These are phyloP conservation scores for Anacardium occidentale DNA, from an alignment of 345 rosid genomes.

Conservation along the genomic window DNA sequence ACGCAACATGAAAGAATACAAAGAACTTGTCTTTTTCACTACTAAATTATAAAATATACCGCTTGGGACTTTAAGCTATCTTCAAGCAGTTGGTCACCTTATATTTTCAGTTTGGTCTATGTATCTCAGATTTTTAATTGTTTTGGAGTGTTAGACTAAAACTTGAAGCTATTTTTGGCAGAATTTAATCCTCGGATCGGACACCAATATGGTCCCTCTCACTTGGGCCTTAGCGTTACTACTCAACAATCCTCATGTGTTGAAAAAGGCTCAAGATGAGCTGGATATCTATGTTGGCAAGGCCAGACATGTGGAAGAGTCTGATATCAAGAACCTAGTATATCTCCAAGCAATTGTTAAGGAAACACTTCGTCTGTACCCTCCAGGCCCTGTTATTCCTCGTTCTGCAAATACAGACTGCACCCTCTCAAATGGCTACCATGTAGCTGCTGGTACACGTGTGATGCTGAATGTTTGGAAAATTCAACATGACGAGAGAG, in stretches of 20 bases:
- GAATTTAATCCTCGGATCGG: constrained; percentile 32
- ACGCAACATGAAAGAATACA: background rate
- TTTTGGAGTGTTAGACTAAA: background rate
- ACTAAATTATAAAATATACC: background rate
- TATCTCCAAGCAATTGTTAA: constrained; percentile 35
- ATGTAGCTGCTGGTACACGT: constrained; percentile 26
- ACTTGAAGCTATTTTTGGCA: constrained; percentile 13
- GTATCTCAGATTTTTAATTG: no score
- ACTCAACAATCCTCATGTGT: constrained; percentile 28
- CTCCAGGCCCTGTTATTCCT: constrained; percentile 27
- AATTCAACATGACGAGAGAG: constrained; percentile 24
- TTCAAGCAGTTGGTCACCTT: background rate
- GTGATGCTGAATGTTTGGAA: constrained; percentile 26
- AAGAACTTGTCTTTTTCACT: background rate
- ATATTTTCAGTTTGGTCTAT: no score
- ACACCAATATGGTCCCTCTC: constrained; percentile 31
- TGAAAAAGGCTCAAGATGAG: constrained; percentile 13
- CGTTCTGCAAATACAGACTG: constrained; percentile 19
- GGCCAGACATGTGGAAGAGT: constrained; percentile 21
- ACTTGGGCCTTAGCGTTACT: constrained; percentile 38
- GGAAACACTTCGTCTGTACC: constrained; percentile 41
- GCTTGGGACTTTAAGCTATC: background rate
- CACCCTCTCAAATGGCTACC: constrained; percentile 15
- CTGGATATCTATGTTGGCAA: constrained; percentile 4
- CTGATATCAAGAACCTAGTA: constrained; percentile 23